Evolutionary conservation across 2,329 filamentous ascomycete species (phyloP).

Genomic region (Juglanconis juglandina): DNA sequence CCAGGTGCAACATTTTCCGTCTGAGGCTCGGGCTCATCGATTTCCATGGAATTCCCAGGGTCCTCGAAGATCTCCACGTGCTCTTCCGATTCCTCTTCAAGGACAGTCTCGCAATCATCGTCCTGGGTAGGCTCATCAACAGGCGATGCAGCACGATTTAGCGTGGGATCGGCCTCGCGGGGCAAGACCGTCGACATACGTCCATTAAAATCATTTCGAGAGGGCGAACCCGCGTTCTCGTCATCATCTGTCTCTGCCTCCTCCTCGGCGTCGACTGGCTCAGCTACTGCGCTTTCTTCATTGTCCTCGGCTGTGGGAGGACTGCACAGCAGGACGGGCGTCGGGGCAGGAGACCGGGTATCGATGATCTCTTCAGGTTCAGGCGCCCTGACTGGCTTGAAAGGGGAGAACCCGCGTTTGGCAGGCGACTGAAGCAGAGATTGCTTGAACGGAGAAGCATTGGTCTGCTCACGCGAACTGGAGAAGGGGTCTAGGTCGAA

Average conservation of each 20-base stretch:
- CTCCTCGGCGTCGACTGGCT: background rate
- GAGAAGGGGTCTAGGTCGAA: slow-evolving; percentile 26
- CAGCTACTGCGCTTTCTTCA: background rate
- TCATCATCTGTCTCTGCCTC: background rate
- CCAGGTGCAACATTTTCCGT: slow-evolving; percentile 8
- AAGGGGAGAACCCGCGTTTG: slow-evolving; percentile 31
- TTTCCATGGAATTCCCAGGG: slow-evolving; percentile 21
- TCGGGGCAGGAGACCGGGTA: slow-evolving; percentile 14
- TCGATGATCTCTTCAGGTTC: slow-evolving; percentile 24
- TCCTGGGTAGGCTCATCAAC: slow-evolving; percentile 1
- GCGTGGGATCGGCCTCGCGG: slow-evolving; percentile 27
- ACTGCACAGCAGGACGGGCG: slow-evolving; percentile 6
- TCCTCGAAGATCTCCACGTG: slow-evolving; percentile 2
- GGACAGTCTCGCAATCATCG: slow-evolving; percentile 19
- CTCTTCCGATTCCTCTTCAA: slow-evolving; percentile 19
- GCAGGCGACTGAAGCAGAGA: slow-evolving; percentile 47
- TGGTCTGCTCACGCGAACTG: slow-evolving; percentile 24
- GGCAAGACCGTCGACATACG: slow-evolving; percentile 25
- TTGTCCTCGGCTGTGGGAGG: background rate
- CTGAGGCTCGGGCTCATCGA: slow-evolving; percentile 30
- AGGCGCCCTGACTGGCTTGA: slow-evolving; percentile 35
- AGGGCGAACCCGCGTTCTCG: background rate
- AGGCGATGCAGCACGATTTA: slow-evolving; percentile 15
- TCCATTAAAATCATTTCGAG: background rate
- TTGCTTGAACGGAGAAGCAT: slow-evolving; percentile 40